Percentiles rank a stretch among this genome's conserved stretches.
Evolutionary conservation across 2,329 filamentous ascomycete genomes (phyloP).

Genomic region (Helotiales sp.): DNA sequence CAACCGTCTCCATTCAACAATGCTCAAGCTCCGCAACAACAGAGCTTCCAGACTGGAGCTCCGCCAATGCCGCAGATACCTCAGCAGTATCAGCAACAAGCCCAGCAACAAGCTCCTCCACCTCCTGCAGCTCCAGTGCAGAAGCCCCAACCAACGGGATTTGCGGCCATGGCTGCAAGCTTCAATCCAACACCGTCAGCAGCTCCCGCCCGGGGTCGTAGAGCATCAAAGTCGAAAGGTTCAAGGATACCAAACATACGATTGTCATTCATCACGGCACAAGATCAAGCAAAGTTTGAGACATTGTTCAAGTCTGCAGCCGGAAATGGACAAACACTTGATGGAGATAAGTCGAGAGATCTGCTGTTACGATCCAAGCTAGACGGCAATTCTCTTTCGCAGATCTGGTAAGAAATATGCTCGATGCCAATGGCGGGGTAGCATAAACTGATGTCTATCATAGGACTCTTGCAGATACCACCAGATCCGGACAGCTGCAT

Average conservation of each 20-base stretch:
- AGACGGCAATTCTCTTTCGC: conserved; percentile 81
- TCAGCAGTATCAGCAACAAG: conserved; percentile 32
- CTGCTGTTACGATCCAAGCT: conserved; percentile 85
- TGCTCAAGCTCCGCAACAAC: conserved; percentile 48
- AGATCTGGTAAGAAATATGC: conserved; percentile 73
- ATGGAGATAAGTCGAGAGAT: conserved; percentile 89
- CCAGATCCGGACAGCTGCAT: conserved; percentile 90
- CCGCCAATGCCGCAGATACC: conserved; percentile 37
- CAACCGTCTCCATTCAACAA: conserved; percentile 42
- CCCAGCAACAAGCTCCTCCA: conserved; percentile 49
- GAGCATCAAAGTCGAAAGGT: conserved; percentile 54
- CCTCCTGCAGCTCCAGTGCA: conserved; percentile 59
- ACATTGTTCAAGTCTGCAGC: conserved; percentile 96
- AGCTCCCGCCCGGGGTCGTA: conserved; percentile 44
- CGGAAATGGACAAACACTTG: conserved; percentile 79
- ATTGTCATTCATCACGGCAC: conserved; percentile 91
- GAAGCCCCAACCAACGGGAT: conserved; percentile 66
- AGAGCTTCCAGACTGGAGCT: conserved; percentile 36
- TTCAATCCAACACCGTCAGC: conserved; percentile 53
- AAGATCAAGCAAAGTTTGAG: conserved; percentile 96
- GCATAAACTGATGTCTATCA: conserved; percentile 23
- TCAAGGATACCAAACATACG: conserved; percentile 91
- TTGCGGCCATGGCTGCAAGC: conserved; percentile 65
- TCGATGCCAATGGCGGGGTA: not conserved
- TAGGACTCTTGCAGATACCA: conserved; percentile 92